Percentiles rank a stretch among this genome's conserved stretches.
These are phyloP conservation scores for Straminergon stramineum DNA, from an alignment of 225 moss, liverwort and hornwort genomes.

Conservation along the genomic window DNA sequence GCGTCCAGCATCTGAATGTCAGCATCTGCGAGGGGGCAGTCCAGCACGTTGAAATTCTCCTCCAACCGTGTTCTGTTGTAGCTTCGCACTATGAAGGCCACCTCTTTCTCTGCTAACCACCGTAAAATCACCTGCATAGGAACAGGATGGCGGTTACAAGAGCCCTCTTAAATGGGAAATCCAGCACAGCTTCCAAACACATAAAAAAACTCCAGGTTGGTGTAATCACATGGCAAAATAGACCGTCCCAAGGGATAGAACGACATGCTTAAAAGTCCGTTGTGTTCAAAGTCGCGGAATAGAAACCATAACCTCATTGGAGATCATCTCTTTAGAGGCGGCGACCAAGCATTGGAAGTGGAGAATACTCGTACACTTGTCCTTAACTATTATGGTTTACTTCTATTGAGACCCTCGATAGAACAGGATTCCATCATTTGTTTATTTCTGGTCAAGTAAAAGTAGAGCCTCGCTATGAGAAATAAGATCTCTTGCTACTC, in stretches of 20 bases:
- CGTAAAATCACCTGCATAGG: constrained; percentile 28
- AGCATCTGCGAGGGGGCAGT: neutral
- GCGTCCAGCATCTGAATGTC: neutral
- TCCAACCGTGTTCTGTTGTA: constrained; percentile 1
- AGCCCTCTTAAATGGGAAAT: neutral
- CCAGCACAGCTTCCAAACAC: neutral
- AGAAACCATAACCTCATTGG: neutral
- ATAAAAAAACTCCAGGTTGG: neutral
- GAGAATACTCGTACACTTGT: neutral
- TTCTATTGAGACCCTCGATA: neutral
- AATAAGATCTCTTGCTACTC: neutral
- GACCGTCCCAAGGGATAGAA: neutral
- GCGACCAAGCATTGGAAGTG: neutral
- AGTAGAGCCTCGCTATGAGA: neutral
- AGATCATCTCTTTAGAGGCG: neutral
- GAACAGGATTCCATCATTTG: neutral
- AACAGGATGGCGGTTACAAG: neutral
- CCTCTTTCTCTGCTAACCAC: constrained; percentile 25
- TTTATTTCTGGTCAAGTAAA: neutral
- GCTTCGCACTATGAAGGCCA: constrained; percentile 10
- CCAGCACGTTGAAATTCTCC: constrained; percentile 8
- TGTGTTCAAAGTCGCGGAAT: neutral
- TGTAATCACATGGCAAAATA: neutral
- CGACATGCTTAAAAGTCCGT: neutral
- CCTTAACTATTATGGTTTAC: neutral